Evolutionary conservation across 179 eudicot genomes (phyloP).

Genomic region (Monotropa hypopitys): DNA sequence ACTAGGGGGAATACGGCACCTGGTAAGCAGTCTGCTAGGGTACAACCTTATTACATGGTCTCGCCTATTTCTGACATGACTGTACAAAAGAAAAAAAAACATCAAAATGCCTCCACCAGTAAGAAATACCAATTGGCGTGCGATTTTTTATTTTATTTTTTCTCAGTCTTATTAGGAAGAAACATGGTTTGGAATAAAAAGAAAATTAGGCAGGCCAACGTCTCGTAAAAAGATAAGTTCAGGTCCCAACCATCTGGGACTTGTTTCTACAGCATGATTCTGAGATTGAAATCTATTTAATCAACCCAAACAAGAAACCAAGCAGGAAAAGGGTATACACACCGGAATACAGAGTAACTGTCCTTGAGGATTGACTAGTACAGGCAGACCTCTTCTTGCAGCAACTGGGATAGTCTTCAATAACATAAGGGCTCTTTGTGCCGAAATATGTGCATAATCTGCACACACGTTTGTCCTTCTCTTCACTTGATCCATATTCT

Average conservation of each 20-base stretch:
- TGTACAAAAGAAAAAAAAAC: not conserved
- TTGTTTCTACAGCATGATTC: not conserved
- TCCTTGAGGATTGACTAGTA: slow-evolving; percentile 42
- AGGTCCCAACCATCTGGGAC: not conserved
- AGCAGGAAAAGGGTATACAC: slow-evolving; percentile 5
- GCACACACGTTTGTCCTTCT: slow-evolving; percentile 13
- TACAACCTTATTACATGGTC: not conserved
- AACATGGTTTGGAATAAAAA: too few species aligned
- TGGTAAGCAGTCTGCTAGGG: not conserved
- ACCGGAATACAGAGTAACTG: slow-evolving; percentile 67
- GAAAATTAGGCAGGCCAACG: not conserved
- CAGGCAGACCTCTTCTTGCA: slow-evolving; percentile 78
- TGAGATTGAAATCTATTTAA: not conserved
- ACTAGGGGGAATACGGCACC: not conserved
- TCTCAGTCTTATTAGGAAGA: too few species aligned
- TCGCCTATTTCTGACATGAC: not conserved
- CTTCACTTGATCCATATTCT: slow-evolving; percentile 6
- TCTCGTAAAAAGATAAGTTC: not conserved
- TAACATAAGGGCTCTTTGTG: slow-evolving; percentile 41
- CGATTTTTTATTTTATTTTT: too few species aligned
- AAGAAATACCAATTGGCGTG: not conserved
- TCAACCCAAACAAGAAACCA: not conserved
- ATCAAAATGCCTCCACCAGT: not conserved
- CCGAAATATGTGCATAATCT: slow-evolving; percentile 31
- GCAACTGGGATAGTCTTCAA: slow-evolving; percentile 75